These are phyloP conservation scores for Epicoccum nigrum DNA, from an alignment of 2,329 filamentous ascomycete genomes.

Conservation along the genomic window DNA sequence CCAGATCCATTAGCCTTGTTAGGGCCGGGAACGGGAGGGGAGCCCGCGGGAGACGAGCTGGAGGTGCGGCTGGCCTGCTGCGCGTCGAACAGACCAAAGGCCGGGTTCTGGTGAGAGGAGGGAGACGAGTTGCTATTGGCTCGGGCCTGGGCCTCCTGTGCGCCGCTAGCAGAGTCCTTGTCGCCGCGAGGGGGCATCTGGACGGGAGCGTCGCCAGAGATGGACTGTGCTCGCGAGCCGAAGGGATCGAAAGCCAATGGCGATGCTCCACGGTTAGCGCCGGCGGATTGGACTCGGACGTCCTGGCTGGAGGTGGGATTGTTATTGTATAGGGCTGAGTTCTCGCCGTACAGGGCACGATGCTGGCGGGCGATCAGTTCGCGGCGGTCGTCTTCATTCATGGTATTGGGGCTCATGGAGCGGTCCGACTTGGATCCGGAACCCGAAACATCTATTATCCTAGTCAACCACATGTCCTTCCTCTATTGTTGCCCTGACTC, in stretches of 20 bases:
- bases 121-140: conserved; percentile 88
- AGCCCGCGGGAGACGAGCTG: conserved; percentile 83
- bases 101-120: conserved; percentile 65
- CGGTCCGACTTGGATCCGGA: conserved; percentile 82
- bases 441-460: conserved; percentile 72
- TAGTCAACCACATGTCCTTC: conserved; percentile 54
- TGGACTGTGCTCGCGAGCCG: conserved; percentile 56
- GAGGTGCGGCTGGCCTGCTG: conserved; percentile 79
- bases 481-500: conserved; percentile 70
- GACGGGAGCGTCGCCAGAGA: conserved; percentile 58
- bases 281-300: conserved; percentile 63
- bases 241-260: conserved; percentile 80
- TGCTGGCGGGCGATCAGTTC: conserved; percentile 96
- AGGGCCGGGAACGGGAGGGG: conserved; percentile 72
- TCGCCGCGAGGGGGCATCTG: conserved; percentile 57
- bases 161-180: conserved; percentile 52
- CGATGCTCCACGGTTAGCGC: conserved; percentile 72
- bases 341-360: conserved; percentile 86
- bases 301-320: conserved; percentile 72
- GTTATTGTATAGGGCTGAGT: conserved; percentile 69
- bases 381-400: conserved; percentile 95
- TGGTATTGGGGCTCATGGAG: conserved; percentile 79
- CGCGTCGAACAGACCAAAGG: conserved; percentile 56
- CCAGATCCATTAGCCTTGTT: conserved; percentile 65
- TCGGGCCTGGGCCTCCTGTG: conserved; percentile 70